Evolutionary conservation across 129 eudicot species (phyloP).

Genomic region (Arctium minus): DNA sequence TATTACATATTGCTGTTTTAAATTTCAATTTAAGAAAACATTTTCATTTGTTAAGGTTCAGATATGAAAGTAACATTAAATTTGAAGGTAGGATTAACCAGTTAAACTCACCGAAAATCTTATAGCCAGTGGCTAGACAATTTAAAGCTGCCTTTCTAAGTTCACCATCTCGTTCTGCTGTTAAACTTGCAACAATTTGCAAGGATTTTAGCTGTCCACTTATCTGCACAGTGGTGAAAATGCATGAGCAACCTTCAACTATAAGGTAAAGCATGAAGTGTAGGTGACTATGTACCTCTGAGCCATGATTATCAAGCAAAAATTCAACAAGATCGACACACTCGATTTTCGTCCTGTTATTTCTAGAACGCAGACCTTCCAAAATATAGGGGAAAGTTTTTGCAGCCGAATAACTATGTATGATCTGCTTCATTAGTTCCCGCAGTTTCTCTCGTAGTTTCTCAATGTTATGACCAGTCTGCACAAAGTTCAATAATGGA

Average conservation of each 20-base stretch:
- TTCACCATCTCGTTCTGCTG: slow-evolving; percentile 98
- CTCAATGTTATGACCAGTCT: slow-evolving; percentile 98
- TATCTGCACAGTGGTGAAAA: slow-evolving; percentile 37
- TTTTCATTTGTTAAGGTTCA: background rate
- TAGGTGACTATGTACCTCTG: slow-evolving; percentile 56
- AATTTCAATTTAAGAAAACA: background rate
- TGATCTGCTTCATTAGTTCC: slow-evolving; percentile 73
- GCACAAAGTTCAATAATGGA: slow-evolving; percentile 12
- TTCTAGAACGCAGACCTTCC: slow-evolving; percentile 95
- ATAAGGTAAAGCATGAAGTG: background rate
- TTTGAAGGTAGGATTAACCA: background rate
- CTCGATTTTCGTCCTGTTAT: slow-evolving; percentile 80
- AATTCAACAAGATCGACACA: slow-evolving; percentile 90
- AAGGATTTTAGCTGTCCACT: slow-evolving; percentile 75
- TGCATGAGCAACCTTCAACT: slow-evolving; percentile 9
- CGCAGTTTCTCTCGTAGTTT: slow-evolving; percentile 88
- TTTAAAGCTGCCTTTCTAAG: slow-evolving; percentile 92
- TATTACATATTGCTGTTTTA: background rate
- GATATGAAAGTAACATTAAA: background rate
- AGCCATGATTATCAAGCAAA: slow-evolving; percentile 73
- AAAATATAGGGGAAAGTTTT: slow-evolving; percentile 80
- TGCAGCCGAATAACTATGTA: slow-evolving; percentile 77
- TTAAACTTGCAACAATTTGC: slow-evolving; percentile 95
- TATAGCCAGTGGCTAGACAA: slow-evolving; percentile 85
- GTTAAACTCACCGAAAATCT: slow-evolving; percentile 72